Percentiles rank a stretch among this genome's conserved stretches.
phyloP scores from a whole-genome alignment of 495 filamentous ascomycete species.

The Rostrohypoxylon terebratum region DNA sequence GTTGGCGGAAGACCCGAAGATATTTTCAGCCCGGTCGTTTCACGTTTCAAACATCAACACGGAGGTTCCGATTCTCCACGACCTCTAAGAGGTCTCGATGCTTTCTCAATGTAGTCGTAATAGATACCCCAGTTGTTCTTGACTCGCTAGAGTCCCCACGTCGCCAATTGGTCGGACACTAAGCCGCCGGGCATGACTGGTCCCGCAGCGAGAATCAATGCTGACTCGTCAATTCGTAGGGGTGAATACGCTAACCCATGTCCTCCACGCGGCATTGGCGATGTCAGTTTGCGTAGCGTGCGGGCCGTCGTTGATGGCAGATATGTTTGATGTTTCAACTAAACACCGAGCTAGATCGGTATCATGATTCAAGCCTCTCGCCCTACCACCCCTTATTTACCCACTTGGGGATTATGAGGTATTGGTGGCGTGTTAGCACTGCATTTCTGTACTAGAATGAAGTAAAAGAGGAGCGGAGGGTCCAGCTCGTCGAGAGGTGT shows the following conservation, averaged over 20 bases:
- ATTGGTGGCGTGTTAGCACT: conserved; percentile 13
- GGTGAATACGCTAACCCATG: neutral
- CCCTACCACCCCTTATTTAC: neutral
- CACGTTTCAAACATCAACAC: conserved; percentile 14
- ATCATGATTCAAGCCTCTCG: conserved; percentile 25
- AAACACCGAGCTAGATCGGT: neutral
- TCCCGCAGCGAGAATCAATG: neutral
- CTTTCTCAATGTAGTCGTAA: conserved; percentile 4
- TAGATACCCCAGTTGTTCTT: conserved; percentile 9
- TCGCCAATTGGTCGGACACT: neutral
- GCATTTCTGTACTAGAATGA: neutral
- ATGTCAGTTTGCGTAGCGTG: neutral
- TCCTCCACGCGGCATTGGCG: neutral
- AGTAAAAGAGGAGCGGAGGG: neutral
- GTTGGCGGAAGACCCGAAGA: neutral
- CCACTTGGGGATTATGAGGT: conserved; percentile 2
- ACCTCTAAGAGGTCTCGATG: neutral
- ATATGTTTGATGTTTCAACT: conserved; percentile 2
- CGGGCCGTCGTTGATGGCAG: neutral
- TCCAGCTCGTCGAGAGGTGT: neutral
- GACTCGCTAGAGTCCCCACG: conserved; percentile 11
- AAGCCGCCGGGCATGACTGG: neutral
- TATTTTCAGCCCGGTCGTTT: conserved; percentile 6
- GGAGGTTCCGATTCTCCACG: neutral
- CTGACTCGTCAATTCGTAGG: conserved; percentile 9